Evolutionary conservation across 225 moss, liverwort and hornwort species (phyloP).

Genomic region (Straminergon stramineum): DNA sequence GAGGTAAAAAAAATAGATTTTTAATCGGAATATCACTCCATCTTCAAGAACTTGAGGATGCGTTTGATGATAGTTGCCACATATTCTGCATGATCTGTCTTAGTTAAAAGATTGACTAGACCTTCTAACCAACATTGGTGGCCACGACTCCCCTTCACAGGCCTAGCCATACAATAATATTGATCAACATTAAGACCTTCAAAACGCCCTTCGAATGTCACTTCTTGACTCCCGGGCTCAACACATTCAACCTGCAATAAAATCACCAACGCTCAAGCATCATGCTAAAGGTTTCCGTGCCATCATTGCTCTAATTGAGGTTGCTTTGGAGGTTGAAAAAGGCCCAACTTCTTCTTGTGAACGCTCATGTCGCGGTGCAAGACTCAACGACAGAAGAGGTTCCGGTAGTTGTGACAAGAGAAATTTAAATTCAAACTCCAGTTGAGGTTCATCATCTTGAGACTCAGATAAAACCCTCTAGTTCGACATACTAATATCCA

Average conservation of each 20-base stretch:
- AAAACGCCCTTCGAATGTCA: too few species aligned
- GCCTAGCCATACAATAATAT: too few species aligned
- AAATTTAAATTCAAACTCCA: too few species aligned
- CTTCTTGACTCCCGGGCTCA: background rate
- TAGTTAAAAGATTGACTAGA: background rate
- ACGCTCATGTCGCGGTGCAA: too few species aligned
- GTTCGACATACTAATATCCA: too few species aligned
- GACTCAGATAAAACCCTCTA: too few species aligned
- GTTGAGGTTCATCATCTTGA: too few species aligned
- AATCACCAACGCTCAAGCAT: background rate
- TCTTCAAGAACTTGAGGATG: background rate
- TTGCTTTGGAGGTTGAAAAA: fast-evolving
- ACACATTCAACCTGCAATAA: too few species aligned
- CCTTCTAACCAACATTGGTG: too few species aligned
- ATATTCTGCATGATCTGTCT: fast-evolving
- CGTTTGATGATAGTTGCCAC: fast-evolving
- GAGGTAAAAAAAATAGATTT: fast-evolving
- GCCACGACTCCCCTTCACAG: fast-evolving
- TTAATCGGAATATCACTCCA: fast-evolving
- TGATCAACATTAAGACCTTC: too few species aligned
- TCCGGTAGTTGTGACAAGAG: too few species aligned
- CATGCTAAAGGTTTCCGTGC: background rate
- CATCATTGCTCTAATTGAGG: fast-evolving
- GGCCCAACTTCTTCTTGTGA: background rate
- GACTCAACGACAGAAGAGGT: too few species aligned